Evolutionary conservation across 2,329 filamentous ascomycete genomes (phyloP), one percentile per base, ranked within the genome.

Genomic region (Colletotrichum falcatum): DNA sequence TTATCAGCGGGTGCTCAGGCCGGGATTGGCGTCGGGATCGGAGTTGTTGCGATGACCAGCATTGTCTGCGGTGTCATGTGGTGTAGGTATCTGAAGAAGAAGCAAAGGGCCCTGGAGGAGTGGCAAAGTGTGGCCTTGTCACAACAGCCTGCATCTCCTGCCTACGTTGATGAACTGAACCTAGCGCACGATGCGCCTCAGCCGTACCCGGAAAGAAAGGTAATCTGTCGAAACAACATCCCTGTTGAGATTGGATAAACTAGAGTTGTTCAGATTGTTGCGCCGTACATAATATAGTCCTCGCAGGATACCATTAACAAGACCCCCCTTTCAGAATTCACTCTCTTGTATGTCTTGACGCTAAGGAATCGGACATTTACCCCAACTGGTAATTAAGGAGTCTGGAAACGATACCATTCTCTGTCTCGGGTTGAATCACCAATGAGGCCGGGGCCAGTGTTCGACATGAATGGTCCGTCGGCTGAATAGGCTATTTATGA

Each of bases 41-140:
- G 56, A 0, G 20, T 66, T 16, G 28, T 70, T 1, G 56, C 49
- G 3, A 18, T 61, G 5, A 70, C 49, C 0, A 61, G 66, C 12
- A 39, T 70, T 20, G 37, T 61, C 1, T 70, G 62, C 33, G 56
- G 49, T 18, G 18, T 70, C 1, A 3, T 66, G 7, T 66, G 63
- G 67, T 56, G 28, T n/a, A 61, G 42, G 20, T 61, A 61, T 18
- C 42, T 66, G 16, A 66, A 55, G 42, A 54, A 48, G 33, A 54
- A 61, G 42, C 48, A 55, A 1, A 59, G 48, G 39, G 18, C 33
- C 0, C 37, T 66, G 1, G 23, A 39, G 6, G 54, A 66, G 18
- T 42, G 65, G 2, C 55, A 59, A 4, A 62, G 33, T 18, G 20
- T 23, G 46, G 46, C 44, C 14, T 30, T 62, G 23, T 28, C 46